Base-by-base conservation (phyloP, 129 eudicot genomes). In the Chrysanthemum makinoi region DNA sequence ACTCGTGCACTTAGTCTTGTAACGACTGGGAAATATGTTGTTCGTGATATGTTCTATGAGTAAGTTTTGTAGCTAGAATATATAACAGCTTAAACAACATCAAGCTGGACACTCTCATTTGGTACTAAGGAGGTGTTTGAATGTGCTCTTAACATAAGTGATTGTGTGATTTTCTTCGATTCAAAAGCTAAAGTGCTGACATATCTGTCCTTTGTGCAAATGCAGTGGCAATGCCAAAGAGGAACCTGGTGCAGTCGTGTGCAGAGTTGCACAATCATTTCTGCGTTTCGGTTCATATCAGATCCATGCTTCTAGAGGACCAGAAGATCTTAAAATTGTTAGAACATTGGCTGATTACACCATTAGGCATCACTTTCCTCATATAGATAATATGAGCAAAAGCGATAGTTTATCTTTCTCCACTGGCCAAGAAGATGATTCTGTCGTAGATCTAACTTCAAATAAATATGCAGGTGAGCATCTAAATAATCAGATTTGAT, bases 191-290 rank as follows among this genome's bases (percentile, higher is more conserved):
- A 28, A 28, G 30, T 28, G 63, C 52, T 55, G 62, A 72, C 55
- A 10, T 65, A 35, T 20, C 15, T 16, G 0, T 63, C 13, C 2
- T 51, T 17, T 72, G 55, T 35, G 61, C 47, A 78, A 68, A 50
- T 79, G 87, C 97, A 94, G 99, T 74, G 99, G 99, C 26, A 94
- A 94, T 83, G 86, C 99, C 68, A 94, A 90, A 89, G 99, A 94
- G 13, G 99, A 94, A 79, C 97, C 99, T 62, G 99, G 99, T 90
- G 99, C 99, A 55, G 67, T 90, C 56, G 96, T 94, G 28, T 94
- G 99, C 82, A 84, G 99, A 94, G 99, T 90, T 73, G 92, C 99
- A 62, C 97, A 74, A 62, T 94, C 99, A 52, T 94, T 94, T 87
- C 57, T 94, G 35, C 97, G 99, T 15, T 94, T 94, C 75, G 99